Evolutionary conservation across 1,139 yeast species (phyloP).

Genomic region (Yarrowia galli): DNA sequence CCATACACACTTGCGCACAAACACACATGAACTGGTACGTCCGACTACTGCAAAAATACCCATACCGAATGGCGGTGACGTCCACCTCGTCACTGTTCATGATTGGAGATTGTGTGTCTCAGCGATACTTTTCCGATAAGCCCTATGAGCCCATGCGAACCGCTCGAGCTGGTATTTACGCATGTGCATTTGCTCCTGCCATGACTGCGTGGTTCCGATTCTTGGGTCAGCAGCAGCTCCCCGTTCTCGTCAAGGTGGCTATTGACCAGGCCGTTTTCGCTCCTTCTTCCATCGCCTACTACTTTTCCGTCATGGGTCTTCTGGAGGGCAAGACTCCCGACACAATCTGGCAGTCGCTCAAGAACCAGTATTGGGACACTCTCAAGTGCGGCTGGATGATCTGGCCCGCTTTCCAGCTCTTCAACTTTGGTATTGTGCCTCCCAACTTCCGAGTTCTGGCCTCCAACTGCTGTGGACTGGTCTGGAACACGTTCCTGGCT

Average conservation of each 20-base stretch:
- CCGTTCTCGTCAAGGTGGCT: slow-evolving; percentile 58
- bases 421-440: slow-evolving; percentile 77
- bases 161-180: slow-evolving; percentile 71
- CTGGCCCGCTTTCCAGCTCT: slow-evolving; percentile 83
- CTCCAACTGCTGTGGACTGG: slow-evolving; percentile 75
- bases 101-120: slow-evolving; percentile 35
- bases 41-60: slow-evolving; percentile 33
- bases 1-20: neutral
- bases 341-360: slow-evolving; percentile 47
- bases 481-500: slow-evolving; percentile 86
- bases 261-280: slow-evolving; percentile 81
- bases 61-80: slow-evolving; percentile 37
- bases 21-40: slow-evolving; percentile 36
- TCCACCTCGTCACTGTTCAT: slow-evolving; percentile 33
- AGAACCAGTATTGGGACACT: slow-evolving; percentile 53
- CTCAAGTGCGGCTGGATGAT: slow-evolving; percentile 76
- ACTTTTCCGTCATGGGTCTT: slow-evolving; percentile 70
- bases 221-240: slow-evolving; percentile 59
- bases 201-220: slow-evolving; percentile 73
- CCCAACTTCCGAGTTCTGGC: slow-evolving; percentile 69
- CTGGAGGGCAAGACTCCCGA: slow-evolving; percentile 60
- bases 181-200: slow-evolving; percentile 76
- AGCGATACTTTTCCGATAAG: slow-evolving; percentile 40
- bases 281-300: slow-evolving; percentile 59
- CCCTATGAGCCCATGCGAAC: slow-evolving; percentile 57